Percentiles rank a stretch among this genome's conserved stretches.
These are phyloP conservation scores for Pleurotus djamor DNA, from an alignment of 768 basidiomycete genomes.

Conservation along the genomic window DNA sequence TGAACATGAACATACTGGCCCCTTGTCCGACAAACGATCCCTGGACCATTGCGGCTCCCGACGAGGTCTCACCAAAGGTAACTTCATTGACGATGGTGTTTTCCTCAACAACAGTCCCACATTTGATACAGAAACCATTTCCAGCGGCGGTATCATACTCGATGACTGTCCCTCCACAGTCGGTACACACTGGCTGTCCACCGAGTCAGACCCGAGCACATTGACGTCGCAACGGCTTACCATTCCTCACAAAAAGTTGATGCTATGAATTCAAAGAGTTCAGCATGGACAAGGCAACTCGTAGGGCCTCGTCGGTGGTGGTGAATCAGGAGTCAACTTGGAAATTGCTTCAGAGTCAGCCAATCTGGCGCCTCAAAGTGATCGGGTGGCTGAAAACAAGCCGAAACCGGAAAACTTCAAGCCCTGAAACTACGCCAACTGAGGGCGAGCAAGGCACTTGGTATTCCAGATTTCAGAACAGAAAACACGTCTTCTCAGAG, in stretches of 20 bases:
- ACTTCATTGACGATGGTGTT: slow-evolving; percentile 94
- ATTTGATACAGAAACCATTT: slow-evolving; percentile 81
- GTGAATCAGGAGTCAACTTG: not conserved
- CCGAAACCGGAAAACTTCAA: no score
- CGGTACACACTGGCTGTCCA: slow-evolving; percentile 59
- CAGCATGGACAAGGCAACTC: not conserved
- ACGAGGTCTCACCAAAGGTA: slow-evolving; percentile 90
- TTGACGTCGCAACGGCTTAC: slow-evolving; percentile 1
- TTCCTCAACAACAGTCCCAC: slow-evolving; percentile 90
- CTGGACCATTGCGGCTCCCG: slow-evolving; percentile 93
- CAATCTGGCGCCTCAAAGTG: no score
- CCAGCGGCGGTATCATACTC: slow-evolving; percentile 85
- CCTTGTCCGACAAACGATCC: slow-evolving; percentile 91
- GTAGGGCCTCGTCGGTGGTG: no score
- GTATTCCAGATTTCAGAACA: no score
- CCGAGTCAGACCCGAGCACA: not conserved
- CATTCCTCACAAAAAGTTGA: slow-evolving; percentile 6
- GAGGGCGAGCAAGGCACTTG: no score
- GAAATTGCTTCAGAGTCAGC: not conserved
- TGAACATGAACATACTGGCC: slow-evolving; percentile 62
- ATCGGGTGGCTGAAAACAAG: no score
- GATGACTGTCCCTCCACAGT: slow-evolving; percentile 82
- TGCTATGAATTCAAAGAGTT: slow-evolving; percentile 4
- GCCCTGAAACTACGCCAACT: no score
- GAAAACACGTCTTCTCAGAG: no score